These are phyloP conservation scores for Coelastrella sp. DNA, from an alignment of 139 green algal species.

Conservation along the genomic window DNA sequence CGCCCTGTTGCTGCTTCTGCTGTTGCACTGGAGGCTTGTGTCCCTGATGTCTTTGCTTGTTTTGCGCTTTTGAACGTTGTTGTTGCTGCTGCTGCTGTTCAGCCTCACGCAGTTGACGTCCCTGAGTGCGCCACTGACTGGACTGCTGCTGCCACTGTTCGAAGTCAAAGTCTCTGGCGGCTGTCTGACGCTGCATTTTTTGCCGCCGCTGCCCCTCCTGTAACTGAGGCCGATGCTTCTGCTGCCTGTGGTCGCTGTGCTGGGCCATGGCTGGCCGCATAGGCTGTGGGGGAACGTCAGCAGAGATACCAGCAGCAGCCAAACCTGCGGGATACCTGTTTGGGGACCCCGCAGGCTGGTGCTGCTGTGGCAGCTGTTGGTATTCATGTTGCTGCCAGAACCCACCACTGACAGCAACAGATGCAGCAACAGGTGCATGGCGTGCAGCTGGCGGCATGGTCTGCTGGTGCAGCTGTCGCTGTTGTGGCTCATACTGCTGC, in stretches of 20 bases:
- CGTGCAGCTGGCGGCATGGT: neutral
- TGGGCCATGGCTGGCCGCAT: neutral
- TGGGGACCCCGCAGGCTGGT: too few relatives aligned
- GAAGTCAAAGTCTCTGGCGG: neutral
- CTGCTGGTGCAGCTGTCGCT: neutral
- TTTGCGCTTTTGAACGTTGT: neutral
- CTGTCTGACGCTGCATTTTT: neutral
- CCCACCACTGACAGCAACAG: neutral
- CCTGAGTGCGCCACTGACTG: neutral
- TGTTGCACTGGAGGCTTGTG: too few relatives aligned
- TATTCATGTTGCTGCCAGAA: neutral
- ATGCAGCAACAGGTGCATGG: neutral
- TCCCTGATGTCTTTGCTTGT: neutral
- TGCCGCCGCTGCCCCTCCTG: neutral
- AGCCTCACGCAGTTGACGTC: neutral
- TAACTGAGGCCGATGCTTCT: neutral
- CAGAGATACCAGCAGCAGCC: neutral
- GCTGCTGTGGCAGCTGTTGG: neutral
- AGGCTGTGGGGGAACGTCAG: neutral
- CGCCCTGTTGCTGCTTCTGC: neutral
- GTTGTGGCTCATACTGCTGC: neutral
- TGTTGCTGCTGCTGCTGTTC: slow-evolving; percentile 25
- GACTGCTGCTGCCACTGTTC: neutral
- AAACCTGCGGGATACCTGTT: too few relatives aligned
- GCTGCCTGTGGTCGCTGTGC: neutral